phyloP scores from a whole-genome alignment of 257 asterid genomes.

The Rauvolfia tetraphylla region DNA sequence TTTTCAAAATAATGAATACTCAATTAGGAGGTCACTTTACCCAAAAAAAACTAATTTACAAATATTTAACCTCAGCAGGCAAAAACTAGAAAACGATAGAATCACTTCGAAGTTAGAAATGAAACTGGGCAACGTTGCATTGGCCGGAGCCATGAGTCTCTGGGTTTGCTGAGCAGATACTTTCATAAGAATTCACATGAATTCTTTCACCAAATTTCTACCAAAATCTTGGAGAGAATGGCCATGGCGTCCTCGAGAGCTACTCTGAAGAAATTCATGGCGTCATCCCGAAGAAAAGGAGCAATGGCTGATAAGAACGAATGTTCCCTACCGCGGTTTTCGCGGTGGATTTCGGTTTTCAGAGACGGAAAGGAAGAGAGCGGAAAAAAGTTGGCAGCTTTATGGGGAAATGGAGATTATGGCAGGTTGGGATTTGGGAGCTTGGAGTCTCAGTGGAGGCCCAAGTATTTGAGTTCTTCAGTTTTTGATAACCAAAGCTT shows the following conservation, averaged over 20 bases:
- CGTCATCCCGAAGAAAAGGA: neutral
- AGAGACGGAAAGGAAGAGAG: constrained; percentile 22
- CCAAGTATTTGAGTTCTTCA: constrained; percentile 47
- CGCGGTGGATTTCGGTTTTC: constrained; percentile 35
- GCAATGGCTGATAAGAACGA: neutral
- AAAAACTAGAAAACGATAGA: no score
- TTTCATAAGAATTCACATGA: neutral
- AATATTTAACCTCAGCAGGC: no score
- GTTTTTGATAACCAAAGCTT: constrained; percentile 64
- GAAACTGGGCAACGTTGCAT: neutral
- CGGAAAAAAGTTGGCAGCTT: constrained; percentile 63
- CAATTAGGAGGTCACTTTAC: no score
- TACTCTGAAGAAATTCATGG: neutral
- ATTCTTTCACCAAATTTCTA: neutral
- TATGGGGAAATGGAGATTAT: constrained; percentile 97
- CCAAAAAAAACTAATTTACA: no score
- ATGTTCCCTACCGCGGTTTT: constrained; percentile 25
- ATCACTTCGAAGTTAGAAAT: no score
- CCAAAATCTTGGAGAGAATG: neutral
- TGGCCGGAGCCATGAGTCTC: neutral
- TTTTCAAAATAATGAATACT: no score
- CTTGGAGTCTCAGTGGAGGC: constrained; percentile 79
- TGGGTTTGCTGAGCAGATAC: neutral
- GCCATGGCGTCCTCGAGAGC: neutral
- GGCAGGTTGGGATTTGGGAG: constrained; percentile 90